phyloP scores from a whole-genome alignment of 192 early-diverging fungal genomes.

The Kickxella alabastrina region DNA sequence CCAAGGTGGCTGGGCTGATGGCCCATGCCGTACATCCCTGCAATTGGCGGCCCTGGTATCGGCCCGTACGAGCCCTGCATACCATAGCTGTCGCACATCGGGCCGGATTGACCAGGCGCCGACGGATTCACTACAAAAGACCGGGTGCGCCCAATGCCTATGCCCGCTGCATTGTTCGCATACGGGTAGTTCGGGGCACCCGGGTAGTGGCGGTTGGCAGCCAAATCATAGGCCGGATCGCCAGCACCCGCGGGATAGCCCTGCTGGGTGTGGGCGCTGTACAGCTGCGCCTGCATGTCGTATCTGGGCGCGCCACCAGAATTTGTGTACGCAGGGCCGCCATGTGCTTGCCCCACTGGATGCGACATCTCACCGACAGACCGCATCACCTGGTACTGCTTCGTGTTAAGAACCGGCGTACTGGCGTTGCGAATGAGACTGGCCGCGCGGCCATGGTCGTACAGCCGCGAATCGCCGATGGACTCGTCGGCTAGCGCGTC shows the following conservation, averaged over 20 bases:
- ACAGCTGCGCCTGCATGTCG: conserved; percentile 11
- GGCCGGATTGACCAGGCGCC: conserved; percentile 13
- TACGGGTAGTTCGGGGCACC: conserved; percentile 17
- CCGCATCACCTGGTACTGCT: conserved; percentile 42
- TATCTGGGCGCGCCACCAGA: conserved; percentile 4
- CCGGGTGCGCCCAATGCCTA: conserved; percentile 16
- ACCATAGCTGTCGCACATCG: conserved; percentile 21
- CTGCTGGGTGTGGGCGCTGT: conserved; percentile 18
- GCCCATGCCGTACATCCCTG: conserved; percentile 21
- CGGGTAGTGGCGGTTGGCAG: conserved; percentile 15
- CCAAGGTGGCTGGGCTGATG: conserved; percentile 14
- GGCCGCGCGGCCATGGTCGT: conserved; percentile 27
- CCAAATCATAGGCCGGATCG: conserved; percentile 13
- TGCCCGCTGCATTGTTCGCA: conserved; percentile 10
- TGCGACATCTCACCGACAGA: conserved; percentile 17
- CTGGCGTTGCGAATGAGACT: conserved; percentile 44
- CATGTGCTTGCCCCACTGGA: too few species aligned
- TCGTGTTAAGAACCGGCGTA: conserved; percentile 46
- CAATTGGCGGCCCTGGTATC: background rate
- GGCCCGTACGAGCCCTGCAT: conserved; percentile 23
- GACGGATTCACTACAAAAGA: conserved; percentile 15
- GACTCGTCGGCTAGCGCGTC: conserved; percentile 9
- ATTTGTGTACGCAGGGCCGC: conserved; percentile 5
- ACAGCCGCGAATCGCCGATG: conserved; percentile 18
- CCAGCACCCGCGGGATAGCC: conserved; percentile 11